phyloP scores from a whole-genome alignment of 2,329 filamentous ascomycete species.

The Hymenoscyphus scutula region DNA sequence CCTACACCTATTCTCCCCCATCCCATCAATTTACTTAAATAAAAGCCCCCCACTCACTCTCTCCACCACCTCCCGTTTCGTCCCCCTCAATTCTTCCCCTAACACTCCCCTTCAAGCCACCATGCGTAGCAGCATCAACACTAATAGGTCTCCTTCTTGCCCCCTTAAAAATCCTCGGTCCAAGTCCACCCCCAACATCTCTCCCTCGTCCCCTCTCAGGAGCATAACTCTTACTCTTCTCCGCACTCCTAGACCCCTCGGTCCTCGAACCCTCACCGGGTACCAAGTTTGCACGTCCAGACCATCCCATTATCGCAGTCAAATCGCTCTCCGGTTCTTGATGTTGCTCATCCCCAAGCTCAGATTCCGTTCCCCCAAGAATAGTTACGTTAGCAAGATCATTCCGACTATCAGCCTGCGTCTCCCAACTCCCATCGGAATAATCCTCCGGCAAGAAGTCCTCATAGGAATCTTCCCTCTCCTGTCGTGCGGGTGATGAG shows the following conservation, averaged over 20 bases:
- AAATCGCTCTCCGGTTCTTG: slow-evolving; percentile 2
- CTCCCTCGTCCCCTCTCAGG: background rate
- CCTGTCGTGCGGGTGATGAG: background rate
- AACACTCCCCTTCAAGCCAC: slow-evolving; percentile 18
- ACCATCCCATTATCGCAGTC: slow-evolving; percentile 8
- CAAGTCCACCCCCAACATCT: slow-evolving; percentile 8
- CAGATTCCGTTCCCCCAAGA: background rate
- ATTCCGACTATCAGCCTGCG: slow-evolving; percentile 14
- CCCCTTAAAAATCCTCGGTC: slow-evolving; percentile 23
- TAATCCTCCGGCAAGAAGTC: slow-evolving; percentile 21
- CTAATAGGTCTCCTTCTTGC: slow-evolving; percentile 27
- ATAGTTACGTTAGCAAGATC: background rate
- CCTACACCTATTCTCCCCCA: background rate
- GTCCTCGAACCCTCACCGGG: background rate
- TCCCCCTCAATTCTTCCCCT: slow-evolving; percentile 13
- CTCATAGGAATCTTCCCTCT: slow-evolving; percentile 12
- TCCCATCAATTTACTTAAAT: slow-evolving; percentile 16
- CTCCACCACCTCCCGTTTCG: slow-evolving; percentile 1
- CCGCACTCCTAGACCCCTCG: background rate
- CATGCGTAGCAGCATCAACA: slow-evolving; percentile 24
- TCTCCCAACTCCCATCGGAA: slow-evolving; percentile 29
- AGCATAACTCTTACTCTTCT: slow-evolving; percentile 1
- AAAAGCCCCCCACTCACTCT: slow-evolving; percentile 27
- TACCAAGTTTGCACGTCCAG: background rate
- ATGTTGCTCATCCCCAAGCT: background rate